Evolutionary conservation across 225 moss, liverwort and hornwort genomes (phyloP).

Genomic region (Climacium dendroides): DNA sequence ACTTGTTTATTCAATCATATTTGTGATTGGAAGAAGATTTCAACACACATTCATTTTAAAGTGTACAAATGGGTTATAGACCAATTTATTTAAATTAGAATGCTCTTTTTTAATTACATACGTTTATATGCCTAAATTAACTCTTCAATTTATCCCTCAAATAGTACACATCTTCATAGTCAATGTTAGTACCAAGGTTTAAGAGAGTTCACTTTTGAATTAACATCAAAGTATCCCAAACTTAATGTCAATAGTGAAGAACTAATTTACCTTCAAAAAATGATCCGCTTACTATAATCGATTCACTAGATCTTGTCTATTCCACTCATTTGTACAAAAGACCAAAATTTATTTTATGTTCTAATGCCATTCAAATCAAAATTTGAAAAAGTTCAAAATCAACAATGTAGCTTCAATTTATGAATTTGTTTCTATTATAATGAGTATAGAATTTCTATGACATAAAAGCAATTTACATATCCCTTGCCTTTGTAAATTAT

Average conservation of each 20-base stretch:
- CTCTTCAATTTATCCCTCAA: neutral
- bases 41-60: neutral
- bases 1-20: too few relatives aligned
- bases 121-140: neutral
- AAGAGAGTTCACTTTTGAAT: neutral
- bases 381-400: neutral
- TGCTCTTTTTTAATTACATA: too few relatives aligned
- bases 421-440: neutral
- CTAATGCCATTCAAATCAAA: neutral
- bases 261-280: neutral
- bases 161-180: too few relatives aligned
- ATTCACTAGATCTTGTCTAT: neutral
- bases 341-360: neutral
- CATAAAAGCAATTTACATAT: neutral
- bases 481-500: too few relatives aligned
- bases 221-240: neutral
- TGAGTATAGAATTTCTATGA: neutral
- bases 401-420: neutral
- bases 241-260: neutral
- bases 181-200: too few relatives aligned
- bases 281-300: neutral
- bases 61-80: neutral
- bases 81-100: neutral
- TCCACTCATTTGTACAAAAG: neutral
- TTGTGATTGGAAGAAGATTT: neutral